Evolutionary conservation across 2,329 filamentous ascomycete genomes (phyloP).

Genomic region (Mariannaea sp.): DNA sequence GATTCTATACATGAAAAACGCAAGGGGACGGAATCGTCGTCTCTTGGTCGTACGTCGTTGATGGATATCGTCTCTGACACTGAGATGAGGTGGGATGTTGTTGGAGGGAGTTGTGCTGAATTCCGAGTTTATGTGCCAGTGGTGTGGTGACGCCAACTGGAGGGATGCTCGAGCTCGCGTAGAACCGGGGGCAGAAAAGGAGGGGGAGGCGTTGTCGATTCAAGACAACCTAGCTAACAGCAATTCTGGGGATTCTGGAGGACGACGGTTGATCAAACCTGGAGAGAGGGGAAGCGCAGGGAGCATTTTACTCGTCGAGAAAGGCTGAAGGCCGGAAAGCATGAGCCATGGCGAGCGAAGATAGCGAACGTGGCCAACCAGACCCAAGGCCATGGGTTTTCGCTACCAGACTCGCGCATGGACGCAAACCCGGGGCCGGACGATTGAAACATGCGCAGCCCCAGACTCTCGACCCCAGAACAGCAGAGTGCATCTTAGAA

Average conservation of each 20-base stretch:
- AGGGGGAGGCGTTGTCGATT: slow-evolving; percentile 23
- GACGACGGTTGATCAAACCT: not conserved
- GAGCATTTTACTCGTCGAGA: not conserved
- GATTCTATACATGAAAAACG: slow-evolving; percentile 9
- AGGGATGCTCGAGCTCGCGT: slow-evolving; percentile 26
- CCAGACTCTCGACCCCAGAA: slow-evolving; percentile 26
- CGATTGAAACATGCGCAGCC: slow-evolving; percentile 28
- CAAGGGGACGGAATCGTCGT: slow-evolving; percentile 5
- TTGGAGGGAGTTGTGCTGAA: slow-evolving; percentile 7
- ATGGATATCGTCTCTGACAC: slow-evolving; percentile 5
- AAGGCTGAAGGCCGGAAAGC: slow-evolving; percentile 3
- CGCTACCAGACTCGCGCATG: slow-evolving; percentile 16
- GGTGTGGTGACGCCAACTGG: slow-evolving; percentile 14
- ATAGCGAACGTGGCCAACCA: slow-evolving; percentile 12
- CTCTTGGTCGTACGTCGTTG: slow-evolving; percentile 7
- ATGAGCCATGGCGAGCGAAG: slow-evolving; percentile 2
- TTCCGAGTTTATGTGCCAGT: slow-evolving; percentile 8
- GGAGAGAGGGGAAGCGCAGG: not conserved
- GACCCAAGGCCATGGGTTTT: slow-evolving; percentile 16
- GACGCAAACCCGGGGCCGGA: slow-evolving; percentile 19
- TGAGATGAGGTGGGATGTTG: slow-evolving; percentile 16
- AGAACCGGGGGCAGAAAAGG: slow-evolving; percentile 25
- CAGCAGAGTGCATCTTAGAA: slow-evolving; percentile 28
- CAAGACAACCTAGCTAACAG: slow-evolving; percentile 20
- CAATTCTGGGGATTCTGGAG: slow-evolving; percentile 9